Evolutionary conservation across 148 eudicot species (phyloP).

Genomic region (Simmondsia chinensis): DNA sequence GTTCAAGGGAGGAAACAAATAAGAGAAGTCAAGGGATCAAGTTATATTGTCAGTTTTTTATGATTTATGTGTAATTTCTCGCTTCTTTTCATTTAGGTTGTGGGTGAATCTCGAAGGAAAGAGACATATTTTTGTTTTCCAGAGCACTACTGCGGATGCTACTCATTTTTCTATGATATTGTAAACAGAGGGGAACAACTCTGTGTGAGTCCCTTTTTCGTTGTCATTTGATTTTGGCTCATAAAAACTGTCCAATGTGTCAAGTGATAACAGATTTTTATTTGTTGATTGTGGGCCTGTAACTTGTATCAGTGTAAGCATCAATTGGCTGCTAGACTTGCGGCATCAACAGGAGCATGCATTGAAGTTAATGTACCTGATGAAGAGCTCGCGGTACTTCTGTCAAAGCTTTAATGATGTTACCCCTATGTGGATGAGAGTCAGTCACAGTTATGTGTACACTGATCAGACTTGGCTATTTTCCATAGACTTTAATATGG

Average conservation of each 20-base stretch:
- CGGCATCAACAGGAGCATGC: slow-evolving; percentile 56
- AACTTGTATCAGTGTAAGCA: slow-evolving; percentile 87
- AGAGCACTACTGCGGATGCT: slow-evolving; percentile 81
- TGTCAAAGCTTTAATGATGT: slow-evolving; percentile 63
- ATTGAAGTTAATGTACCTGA: slow-evolving; percentile 59
- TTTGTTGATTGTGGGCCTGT: too few relatives aligned
- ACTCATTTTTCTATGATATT: slow-evolving; percentile 88
- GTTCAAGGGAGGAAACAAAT: too few relatives aligned
- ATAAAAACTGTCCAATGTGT: background rate
- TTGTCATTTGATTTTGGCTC: background rate
- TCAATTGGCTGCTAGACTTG: slow-evolving; percentile 93
- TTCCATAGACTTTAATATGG: too few relatives aligned
- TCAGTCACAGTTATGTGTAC: too few relatives aligned
- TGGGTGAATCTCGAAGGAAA: slow-evolving; percentile 78
- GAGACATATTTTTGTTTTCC: slow-evolving; percentile 84
- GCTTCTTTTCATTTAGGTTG: slow-evolving; percentile 32
- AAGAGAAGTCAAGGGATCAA: too few relatives aligned
- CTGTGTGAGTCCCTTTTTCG: slow-evolving; percentile 47
- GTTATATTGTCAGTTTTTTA: too few relatives aligned
- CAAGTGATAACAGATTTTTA: background rate
- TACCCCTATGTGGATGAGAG: too few relatives aligned
- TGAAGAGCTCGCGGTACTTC: slow-evolving; percentile 68
- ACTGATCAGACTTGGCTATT: too few relatives aligned
- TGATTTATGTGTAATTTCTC: background rate
- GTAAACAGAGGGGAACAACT: slow-evolving; percentile 87